phyloP scores from a whole-genome alignment of 2,329 filamentous ascomycete species.

The Talaromyces sp. region DNA sequence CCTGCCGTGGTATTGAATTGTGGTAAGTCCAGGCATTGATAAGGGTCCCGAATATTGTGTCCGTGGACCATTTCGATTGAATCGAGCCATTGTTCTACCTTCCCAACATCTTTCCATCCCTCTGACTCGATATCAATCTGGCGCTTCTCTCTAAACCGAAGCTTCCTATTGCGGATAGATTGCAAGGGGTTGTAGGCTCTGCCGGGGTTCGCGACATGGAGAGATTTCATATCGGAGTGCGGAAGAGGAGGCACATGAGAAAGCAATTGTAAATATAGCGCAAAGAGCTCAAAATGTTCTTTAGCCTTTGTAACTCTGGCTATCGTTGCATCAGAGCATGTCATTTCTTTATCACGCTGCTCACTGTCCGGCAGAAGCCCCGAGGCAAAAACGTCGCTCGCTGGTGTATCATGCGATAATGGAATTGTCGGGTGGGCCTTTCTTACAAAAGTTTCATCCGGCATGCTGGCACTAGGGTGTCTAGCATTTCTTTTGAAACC shows the following conservation, averaged over 20 bases:
- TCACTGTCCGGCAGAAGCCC: slow-evolving; percentile 24
- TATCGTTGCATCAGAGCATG: slow-evolving; percentile 73
- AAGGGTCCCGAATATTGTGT: slow-evolving; percentile 41
- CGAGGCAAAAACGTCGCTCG: neutral
- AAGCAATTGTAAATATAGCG: slow-evolving; percentile 78
- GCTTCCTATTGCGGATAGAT: slow-evolving; percentile 83
- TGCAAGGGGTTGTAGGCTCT: slow-evolving; percentile 87
- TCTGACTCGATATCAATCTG: slow-evolving; percentile 68
- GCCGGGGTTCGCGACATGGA: slow-evolving; percentile 44
- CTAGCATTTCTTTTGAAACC: slow-evolving; percentile 15
- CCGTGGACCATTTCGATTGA: slow-evolving; percentile 53
- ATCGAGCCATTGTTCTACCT: slow-evolving; percentile 73
- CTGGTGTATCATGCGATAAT: neutral
- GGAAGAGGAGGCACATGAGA: slow-evolving; percentile 68
- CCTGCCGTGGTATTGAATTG: slow-evolving; percentile 29
- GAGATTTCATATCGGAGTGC: slow-evolving; percentile 10
- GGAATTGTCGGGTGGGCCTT: neutral
- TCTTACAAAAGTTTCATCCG: slow-evolving; percentile 16
- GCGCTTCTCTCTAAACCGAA: slow-evolving; percentile 72
- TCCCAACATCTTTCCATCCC: slow-evolving; percentile 70
- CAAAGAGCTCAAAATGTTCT: slow-evolving; percentile 77
- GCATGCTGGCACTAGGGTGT: slow-evolving; percentile 20
- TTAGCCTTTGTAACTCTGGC: slow-evolving; percentile 80
- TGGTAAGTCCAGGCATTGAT: slow-evolving; percentile 43
- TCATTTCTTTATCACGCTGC: slow-evolving; percentile 29